Conservation (phyloP, 2,329 filamentous ascomycete species). For the Aspergillus puulaauensis region DNA sequence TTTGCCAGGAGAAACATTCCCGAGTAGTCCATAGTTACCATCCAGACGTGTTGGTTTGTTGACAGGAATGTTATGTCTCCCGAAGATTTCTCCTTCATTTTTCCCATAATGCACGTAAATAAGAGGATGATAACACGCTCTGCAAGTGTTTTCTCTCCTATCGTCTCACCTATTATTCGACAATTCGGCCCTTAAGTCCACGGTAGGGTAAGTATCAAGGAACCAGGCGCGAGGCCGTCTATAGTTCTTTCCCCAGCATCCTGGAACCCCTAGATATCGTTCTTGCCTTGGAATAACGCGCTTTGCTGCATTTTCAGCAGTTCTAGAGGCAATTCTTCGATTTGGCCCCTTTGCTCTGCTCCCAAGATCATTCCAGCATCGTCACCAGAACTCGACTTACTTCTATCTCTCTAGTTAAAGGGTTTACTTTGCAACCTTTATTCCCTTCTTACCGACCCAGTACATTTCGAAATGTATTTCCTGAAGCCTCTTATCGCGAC, state of each 20-base stretch:
- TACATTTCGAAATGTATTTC: constrained; percentile 49
- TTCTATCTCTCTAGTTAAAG: neutral
- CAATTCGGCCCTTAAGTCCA: neutral
- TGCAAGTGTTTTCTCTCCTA: neutral
- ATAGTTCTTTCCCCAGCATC: neutral
- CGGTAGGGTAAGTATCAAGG: neutral
- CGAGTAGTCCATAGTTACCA: neutral
- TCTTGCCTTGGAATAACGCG: neutral
- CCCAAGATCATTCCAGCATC: neutral
- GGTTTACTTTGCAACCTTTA: neutral
- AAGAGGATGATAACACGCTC: neutral
- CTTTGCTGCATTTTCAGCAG: neutral
- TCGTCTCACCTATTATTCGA: neutral
- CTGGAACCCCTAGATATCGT: neutral
- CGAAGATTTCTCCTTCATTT: neutral
- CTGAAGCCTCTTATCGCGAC: constrained; percentile 48
- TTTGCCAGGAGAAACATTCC: neutral
- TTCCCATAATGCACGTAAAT: neutral
- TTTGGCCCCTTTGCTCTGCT: neutral
- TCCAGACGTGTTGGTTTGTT: constrained; percentile 2
- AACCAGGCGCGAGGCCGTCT: neutral
- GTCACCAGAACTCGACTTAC: neutral
- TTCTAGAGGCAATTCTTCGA: neutral
- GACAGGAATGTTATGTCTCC: constrained; percentile 9
- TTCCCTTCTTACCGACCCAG: neutral